Evolutionary conservation across 768 basidiomycete species (phyloP).

Genomic region (Saitozyma sp.): DNA sequence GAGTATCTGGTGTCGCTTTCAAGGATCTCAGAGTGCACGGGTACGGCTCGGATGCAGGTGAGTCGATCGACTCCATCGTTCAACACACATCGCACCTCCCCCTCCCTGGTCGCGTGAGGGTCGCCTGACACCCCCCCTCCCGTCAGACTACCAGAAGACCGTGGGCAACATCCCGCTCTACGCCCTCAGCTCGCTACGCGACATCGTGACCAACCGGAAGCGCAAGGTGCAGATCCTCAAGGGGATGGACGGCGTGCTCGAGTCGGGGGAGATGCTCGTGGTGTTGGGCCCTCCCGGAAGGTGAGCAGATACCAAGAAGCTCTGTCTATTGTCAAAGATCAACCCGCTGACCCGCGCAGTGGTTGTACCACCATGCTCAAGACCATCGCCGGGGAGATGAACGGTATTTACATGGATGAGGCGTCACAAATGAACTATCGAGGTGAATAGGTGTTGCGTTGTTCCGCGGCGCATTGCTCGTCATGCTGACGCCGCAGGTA

Average conservation of each 20-base stretch:
- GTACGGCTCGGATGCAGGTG: constrained; percentile 44
- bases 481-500: constrained; percentile 34
- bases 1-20: constrained; percentile 53
- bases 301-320: too few species aligned
- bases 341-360: constrained; percentile 19
- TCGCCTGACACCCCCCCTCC: not conserved
- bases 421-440: constrained; percentile 47
- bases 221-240: constrained; percentile 59
- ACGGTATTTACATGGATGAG: constrained; percentile 47
- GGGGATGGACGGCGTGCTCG: constrained; percentile 65
- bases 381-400: constrained; percentile 56
- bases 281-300: not conserved
- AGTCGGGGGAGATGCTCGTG: constrained; percentile 75
- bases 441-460: constrained; percentile 9
- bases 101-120: not conserved
- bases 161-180: constrained; percentile 52
- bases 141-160: constrained; percentile 56
- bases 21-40: constrained; percentile 52
- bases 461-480: not conserved
- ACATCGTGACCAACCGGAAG: constrained; percentile 36
- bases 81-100: not conserved
- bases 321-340: too few species aligned
- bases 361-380: constrained; percentile 59
- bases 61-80: constrained; percentile 9
- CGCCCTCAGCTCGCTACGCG: constrained; percentile 20